Evolutionary conservation across 805 yeast species (phyloP).

Genomic region (Jamesozyma lodderae): DNA sequence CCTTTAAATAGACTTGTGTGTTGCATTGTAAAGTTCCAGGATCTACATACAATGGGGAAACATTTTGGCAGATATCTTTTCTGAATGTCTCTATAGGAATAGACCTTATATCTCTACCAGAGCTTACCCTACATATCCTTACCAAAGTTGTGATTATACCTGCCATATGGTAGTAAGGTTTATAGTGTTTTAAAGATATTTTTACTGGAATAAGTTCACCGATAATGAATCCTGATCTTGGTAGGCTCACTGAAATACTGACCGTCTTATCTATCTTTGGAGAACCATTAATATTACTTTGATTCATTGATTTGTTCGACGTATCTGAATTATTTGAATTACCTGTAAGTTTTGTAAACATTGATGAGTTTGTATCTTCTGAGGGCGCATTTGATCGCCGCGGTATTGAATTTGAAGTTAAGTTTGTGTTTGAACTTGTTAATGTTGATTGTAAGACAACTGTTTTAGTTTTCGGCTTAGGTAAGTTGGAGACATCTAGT

Average conservation of each 20-base stretch:
- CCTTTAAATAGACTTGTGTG: conserved; percentile 52
- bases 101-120: conserved; percentile 40
- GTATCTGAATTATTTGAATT: conserved; percentile 13
- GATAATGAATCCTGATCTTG: conserved; percentile 62
- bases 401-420: neutral
- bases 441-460: conserved; percentile 51
- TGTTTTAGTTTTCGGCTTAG: conserved; percentile 57
- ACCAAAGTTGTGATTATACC: conserved; percentile 76
- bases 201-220: conserved; percentile 76
- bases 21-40: conserved; percentile 50
- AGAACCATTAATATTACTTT: neutral
- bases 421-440: neutral
- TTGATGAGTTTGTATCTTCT: conserved; percentile 17
- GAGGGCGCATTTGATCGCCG: neutral
- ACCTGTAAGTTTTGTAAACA: conserved; percentile 19
- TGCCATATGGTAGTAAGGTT: conserved; percentile 55
- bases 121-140: conserved; percentile 62
- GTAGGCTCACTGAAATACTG: conserved; percentile 37
- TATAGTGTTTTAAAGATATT: conserved; percentile 57
- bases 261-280: conserved; percentile 24
- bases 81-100: conserved; percentile 47
- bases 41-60: conserved; percentile 62
- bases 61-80: conserved; percentile 71
- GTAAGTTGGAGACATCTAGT: conserved; percentile 57
- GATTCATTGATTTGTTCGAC: conserved; percentile 1